These are phyloP conservation scores for Boletellus emodensis DNA, from an alignment of 768 basidiomycete species.

Conservation along the genomic window DNA sequence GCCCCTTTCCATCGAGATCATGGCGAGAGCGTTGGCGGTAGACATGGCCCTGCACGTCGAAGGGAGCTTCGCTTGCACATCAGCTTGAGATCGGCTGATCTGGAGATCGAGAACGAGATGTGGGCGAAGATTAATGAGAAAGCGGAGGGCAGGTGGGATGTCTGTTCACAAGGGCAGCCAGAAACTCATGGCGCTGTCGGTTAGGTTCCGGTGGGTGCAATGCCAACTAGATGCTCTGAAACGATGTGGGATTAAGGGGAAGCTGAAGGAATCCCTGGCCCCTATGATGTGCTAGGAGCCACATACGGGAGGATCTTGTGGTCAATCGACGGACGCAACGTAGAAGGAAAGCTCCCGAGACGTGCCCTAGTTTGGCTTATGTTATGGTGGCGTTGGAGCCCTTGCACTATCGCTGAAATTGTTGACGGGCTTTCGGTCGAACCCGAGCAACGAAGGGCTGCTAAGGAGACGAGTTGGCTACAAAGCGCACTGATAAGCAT, in stretches of 20 bases:
- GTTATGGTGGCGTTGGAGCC: not conserved
- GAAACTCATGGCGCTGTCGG: not conserved
- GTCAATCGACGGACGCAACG: not conserved
- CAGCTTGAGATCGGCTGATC: not conserved
- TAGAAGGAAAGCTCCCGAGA: not conserved
- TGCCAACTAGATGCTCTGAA: not conserved
- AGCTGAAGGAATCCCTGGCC: not conserved
- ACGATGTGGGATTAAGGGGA: not conserved
- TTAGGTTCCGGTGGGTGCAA: constrained; percentile 1
- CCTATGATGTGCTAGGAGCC: not conserved
- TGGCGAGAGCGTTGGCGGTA: not conserved
- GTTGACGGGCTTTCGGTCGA: too few species aligned
- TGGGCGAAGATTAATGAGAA: not conserved
- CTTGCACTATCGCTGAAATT: not conserved
- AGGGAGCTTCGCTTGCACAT: not conserved
- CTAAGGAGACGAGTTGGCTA: too few species aligned
- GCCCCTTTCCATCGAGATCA: not conserved
- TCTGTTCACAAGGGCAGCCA: not conserved
- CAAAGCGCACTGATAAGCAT: too few species aligned
- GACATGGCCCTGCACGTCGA: not conserved
- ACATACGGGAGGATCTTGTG: not conserved
- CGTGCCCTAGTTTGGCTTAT: not conserved
- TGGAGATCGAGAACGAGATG: not conserved
- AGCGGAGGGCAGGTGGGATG: not conserved
- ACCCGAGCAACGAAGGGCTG: too few species aligned